A percentile compares a stretch with the other conserved stretches of the same genome.
phyloP scores from a whole-genome alignment of 441 rosid species.

The Croton setiger region DNA sequence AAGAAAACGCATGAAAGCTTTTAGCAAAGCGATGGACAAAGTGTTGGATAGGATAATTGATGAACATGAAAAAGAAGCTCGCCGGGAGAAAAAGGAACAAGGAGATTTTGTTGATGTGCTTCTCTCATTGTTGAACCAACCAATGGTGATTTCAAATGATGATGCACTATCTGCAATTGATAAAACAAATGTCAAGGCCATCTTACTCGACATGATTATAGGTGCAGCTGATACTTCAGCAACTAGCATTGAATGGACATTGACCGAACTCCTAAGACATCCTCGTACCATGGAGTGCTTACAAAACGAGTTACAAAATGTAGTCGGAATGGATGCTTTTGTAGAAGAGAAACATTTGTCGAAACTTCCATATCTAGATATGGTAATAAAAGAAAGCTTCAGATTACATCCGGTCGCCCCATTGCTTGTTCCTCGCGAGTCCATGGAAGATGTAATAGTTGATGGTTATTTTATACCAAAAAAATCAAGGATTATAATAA shows the following conservation, averaged over 20 bases:
- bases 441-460: constrained; percentile 28
- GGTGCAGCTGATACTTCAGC: constrained; percentile 42
- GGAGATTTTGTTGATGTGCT: constrained; percentile 39
- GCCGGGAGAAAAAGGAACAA: constrained; percentile 26
- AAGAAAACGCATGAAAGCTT: constrained; percentile 34
- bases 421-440: constrained; percentile 30
- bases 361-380: constrained; percentile 28
- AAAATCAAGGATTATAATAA: constrained; percentile 27
- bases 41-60: constrained; percentile 40
- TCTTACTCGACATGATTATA: constrained; percentile 29
- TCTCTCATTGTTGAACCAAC: no score
- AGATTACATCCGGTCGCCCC: constrained; percentile 42
- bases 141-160: no score
- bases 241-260: constrained; percentile 34
- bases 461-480: constrained; percentile 33
- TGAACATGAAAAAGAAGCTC: constrained; percentile 27
- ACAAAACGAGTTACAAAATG: constrained; percentile 32
- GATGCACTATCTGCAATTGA: no score
- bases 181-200: no score
- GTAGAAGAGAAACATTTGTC: constrained; percentile 41
- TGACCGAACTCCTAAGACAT: constrained; percentile 34
- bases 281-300: constrained; percentile 33
- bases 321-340: constrained; percentile 31
- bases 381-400: constrained; percentile 40
- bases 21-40: constrained; percentile 29